Evolutionary conservation across 169 alveolate genomes (phyloP), one percentile per base, ranked within the genome.

Genomic region (Eimeria sp.): DNA sequence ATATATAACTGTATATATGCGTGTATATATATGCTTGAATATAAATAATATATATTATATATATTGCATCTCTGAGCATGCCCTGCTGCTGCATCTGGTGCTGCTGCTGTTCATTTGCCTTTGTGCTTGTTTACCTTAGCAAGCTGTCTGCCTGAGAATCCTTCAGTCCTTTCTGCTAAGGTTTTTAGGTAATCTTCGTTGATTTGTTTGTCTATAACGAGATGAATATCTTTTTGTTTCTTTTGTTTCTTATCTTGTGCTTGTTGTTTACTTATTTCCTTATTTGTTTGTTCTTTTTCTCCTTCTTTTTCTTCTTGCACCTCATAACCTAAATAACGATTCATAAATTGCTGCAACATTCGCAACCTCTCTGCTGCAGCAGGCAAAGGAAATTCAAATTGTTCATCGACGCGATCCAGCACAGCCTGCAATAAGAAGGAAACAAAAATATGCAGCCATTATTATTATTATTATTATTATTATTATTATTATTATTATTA

Each of bases 81-180:
- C 16, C 61, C 61, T 54, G 61, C 61, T 54, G 61, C 4, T 54
- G 61, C 61, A 7, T 51, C 54, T n/a, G 47, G 11, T 40, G 54
- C 30, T 40, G 30, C n/a, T 76, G 30, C 34, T 76, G 45, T 5
- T 43, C 11, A 51, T 51, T 51, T 51, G 58, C 58, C 11, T 51
- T 11, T 51, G 58, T 10, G 22, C 4, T 63, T n/a, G 18, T 34
- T 61, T 67, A 96, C 97, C 97, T 99, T 99, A 49, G 99, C 98
- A 51, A 99, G 98, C 88, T 99, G 99, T 96, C 99, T 97, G 27
- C 99, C 99, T 16, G 99, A 99, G 92, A 99, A 98, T 13, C 99
- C 99, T 57, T 98, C 98, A 13, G 99, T 98, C 89, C 97, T 94
- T 91, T 98, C 97, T 9, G 99, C 99, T 11, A 99, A 96, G 14